Evolutionary conservation across 257 asterid species (phyloP).

Genomic region (Solanum virginianum): DNA sequence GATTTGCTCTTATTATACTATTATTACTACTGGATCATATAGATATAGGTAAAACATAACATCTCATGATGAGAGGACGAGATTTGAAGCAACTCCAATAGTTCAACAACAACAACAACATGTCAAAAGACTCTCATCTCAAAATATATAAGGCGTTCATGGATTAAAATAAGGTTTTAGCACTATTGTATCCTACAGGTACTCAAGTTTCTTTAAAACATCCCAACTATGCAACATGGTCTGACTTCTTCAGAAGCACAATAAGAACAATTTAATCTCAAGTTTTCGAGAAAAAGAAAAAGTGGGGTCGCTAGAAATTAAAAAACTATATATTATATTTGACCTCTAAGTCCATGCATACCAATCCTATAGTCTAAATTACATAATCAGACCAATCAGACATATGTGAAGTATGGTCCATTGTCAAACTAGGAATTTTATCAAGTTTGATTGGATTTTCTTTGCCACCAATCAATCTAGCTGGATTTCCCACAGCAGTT

Average conservation of each 20-base stretch:
- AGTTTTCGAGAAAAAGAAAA: no score
- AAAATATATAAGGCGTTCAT: no score
- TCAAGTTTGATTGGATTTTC: constrained; percentile 64
- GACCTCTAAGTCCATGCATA: neutral
- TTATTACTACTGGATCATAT: neutral
- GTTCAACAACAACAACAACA: no score
- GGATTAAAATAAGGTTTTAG: neutral
- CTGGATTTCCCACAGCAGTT: constrained; percentile 90
- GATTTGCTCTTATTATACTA: neutral
- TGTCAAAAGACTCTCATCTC: no score
- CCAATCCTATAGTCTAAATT: constrained; percentile 12
- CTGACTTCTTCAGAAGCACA: neutral
- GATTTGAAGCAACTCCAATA: neutral
- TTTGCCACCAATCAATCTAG: constrained; percentile 69
- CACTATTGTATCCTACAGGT: neutral
- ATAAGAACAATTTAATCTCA: neutral
- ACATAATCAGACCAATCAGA: constrained; percentile 79
- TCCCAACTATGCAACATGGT: neutral
- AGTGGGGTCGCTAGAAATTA: neutral
- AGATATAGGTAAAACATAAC: neutral
- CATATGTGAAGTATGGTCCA: constrained; percentile 78
- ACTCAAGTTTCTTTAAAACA: neutral
- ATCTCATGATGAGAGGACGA: neutral
- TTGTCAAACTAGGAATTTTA: constrained; percentile 61
- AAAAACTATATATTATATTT: neutral